Evolutionary conservation across 805 yeast species (phyloP).

Genomic region (Wickerhamiella alocasiicola): DNA sequence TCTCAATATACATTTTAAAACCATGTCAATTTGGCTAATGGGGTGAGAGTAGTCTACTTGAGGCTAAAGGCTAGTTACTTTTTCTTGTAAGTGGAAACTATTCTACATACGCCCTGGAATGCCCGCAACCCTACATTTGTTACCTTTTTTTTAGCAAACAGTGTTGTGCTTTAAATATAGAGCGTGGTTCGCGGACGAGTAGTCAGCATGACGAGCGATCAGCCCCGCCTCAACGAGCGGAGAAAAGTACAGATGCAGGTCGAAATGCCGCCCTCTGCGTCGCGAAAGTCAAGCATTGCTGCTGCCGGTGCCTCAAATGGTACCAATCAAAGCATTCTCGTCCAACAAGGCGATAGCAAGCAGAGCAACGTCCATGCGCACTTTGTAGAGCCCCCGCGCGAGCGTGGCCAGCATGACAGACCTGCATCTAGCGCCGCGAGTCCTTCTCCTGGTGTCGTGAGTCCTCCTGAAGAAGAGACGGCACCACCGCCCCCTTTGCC

Average conservation of each 20-base stretch:
- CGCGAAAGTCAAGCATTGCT: not conserved
- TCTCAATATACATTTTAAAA: too few species aligned
- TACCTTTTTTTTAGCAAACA: too few species aligned
- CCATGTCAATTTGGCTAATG: too few species aligned
- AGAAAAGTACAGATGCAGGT: slow-evolving; percentile 5
- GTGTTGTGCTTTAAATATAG: too few species aligned
- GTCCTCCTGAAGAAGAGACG: not conserved
- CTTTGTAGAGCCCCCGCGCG: slow-evolving; percentile 17
- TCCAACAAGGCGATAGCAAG: slow-evolving; percentile 7
- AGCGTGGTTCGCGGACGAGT: too few species aligned
- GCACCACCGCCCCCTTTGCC: not conserved
- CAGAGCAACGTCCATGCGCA: slow-evolving; percentile 20
- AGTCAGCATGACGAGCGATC: slow-evolving; percentile 4
- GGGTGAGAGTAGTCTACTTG: too few species aligned
- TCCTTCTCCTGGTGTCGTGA: not conserved
- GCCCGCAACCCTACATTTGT: too few species aligned
- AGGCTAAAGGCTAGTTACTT: too few species aligned
- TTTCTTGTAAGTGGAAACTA: too few species aligned
- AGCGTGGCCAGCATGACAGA: slow-evolving; percentile 4
- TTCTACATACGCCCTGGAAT: too few species aligned
- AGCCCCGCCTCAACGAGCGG: slow-evolving; percentile 2
- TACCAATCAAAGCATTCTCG: slow-evolving; percentile 8
- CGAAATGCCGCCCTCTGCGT: not conserved
- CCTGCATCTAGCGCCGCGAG: not conserved
- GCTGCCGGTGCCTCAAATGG: not conserved